phyloP scores from a whole-genome alignment of 2,329 filamentous ascomycete species.

The Elsinoe arachidis region DNA sequence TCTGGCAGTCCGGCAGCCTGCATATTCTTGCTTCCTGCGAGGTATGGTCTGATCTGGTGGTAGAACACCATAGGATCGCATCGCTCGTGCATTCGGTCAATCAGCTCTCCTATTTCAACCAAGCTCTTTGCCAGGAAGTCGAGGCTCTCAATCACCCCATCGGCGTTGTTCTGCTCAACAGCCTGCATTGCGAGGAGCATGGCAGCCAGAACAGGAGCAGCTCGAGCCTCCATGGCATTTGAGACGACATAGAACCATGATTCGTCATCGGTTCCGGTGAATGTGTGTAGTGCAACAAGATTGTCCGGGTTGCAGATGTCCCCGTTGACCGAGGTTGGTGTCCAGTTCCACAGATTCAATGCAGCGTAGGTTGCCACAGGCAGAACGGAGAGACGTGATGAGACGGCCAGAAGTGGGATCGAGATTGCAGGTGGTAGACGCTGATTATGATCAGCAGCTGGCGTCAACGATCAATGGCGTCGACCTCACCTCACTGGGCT shows the following conservation, averaged over 20 bases:
- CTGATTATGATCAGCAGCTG: neutral
- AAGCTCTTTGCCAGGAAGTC: slow-evolving; percentile 35
- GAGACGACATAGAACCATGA: slow-evolving; percentile 42
- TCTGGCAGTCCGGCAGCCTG: slow-evolving; percentile 41
- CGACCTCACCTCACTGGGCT: neutral
- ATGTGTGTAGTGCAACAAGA: neutral
- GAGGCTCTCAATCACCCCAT: slow-evolving; percentile 33
- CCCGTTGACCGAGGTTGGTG: slow-evolving; percentile 1
- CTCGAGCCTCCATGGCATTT: slow-evolving; percentile 44
- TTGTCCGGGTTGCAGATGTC: slow-evolving; percentile 10
- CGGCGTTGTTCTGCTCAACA: slow-evolving; percentile 30
- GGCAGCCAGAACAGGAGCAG: slow-evolving; percentile 36
- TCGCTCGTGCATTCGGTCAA: slow-evolving; percentile 45
- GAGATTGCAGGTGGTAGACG: slow-evolving; percentile 9
- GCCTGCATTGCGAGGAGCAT: slow-evolving; percentile 42
- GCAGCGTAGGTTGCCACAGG: slow-evolving; percentile 16
- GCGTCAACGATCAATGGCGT: neutral
- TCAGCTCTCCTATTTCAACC: slow-evolving; percentile 32
- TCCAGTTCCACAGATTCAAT: slow-evolving; percentile 13
- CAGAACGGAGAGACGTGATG: neutral
- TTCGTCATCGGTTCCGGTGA: slow-evolving; percentile 9
- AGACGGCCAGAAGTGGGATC: slow-evolving; percentile 14
- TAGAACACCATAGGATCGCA: slow-evolving; percentile 43
- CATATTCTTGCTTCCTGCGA: slow-evolving; percentile 49
- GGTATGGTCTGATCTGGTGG: slow-evolving; percentile 42